These are phyloP conservation scores for Parafenestella ontariensis DNA, from an alignment of 2,329 filamentous ascomycete genomes.

Conservation along the genomic window DNA sequence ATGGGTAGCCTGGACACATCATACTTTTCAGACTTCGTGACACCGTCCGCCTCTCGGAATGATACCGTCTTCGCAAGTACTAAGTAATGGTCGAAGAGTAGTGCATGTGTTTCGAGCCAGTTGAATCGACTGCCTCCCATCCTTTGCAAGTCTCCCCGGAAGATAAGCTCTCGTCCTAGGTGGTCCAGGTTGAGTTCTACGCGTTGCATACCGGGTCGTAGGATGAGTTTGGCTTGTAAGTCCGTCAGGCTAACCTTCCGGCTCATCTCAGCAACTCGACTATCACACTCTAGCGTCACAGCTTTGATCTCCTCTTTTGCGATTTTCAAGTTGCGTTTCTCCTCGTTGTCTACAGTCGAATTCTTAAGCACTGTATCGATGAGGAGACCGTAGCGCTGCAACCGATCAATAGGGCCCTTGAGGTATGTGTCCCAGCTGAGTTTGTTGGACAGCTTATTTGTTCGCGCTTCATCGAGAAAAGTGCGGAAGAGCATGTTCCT, in stretches of 20 bases:
- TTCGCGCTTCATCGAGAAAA: slow-evolving; percentile 81
- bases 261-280: slow-evolving; percentile 88
- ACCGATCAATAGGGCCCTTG: slow-evolving; percentile 88
- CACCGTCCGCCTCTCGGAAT: slow-evolving; percentile 70
- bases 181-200: slow-evolving; percentile 91
- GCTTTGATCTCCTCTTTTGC: slow-evolving; percentile 91
- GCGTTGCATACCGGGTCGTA: slow-evolving; percentile 84
- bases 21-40: slow-evolving; percentile 80
- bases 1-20: slow-evolving; percentile 96
- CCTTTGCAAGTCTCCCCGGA: slow-evolving; percentile 86
- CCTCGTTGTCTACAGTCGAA: slow-evolving; percentile 82
- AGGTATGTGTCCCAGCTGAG: slow-evolving; percentile 94
- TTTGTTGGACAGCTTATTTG: slow-evolving; percentile 79
- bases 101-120: slow-evolving; percentile 91
- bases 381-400: slow-evolving; percentile 88
- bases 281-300: slow-evolving; percentile 89
- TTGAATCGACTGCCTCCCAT: slow-evolving; percentile 88
- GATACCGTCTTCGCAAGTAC: slow-evolving; percentile 84
- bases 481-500: slow-evolving; percentile 84
- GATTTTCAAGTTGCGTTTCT: slow-evolving; percentile 81
- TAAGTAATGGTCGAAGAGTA: slow-evolving; percentile 96
- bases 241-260: slow-evolving; percentile 91
- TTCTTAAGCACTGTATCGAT: slow-evolving; percentile 84
- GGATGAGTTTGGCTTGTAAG: slow-evolving; percentile 79
- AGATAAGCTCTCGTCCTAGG: slow-evolving; percentile 88